Conservation (phyloP, 2,329 filamentous ascomycete species). For the Chaetomium olivaceum region DNA sequence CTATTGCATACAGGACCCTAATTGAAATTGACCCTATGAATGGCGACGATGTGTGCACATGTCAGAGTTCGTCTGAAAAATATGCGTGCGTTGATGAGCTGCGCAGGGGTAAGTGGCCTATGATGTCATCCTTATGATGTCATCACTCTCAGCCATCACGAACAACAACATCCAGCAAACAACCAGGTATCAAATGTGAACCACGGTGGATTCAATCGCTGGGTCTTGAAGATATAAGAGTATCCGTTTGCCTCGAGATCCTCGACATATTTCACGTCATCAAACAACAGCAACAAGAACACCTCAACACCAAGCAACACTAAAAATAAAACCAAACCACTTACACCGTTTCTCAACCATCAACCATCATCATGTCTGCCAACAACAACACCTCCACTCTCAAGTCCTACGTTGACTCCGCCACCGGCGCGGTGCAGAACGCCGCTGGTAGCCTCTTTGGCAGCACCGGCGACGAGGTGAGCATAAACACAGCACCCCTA, state of each 20-base stretch:
- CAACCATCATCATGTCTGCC: slow-evolving; percentile 42
- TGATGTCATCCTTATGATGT: slow-evolving; percentile 31
- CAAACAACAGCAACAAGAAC: background rate
- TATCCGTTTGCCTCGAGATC: background rate
- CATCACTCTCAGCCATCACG: slow-evolving; percentile 18
- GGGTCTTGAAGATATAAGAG: slow-evolving; percentile 1
- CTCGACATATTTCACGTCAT: background rate
- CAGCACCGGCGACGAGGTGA: slow-evolving; percentile 61
- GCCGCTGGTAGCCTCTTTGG: slow-evolving; percentile 73
- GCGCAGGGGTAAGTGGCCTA: background rate
- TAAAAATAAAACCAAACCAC: slow-evolving; percentile 4
- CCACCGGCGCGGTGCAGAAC: slow-evolving; percentile 71
- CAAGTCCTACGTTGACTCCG: slow-evolving; percentile 74
- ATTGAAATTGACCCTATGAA: background rate
- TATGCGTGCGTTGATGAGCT: background rate
- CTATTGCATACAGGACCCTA: background rate
- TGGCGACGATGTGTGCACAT: background rate
- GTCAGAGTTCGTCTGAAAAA: background rate
- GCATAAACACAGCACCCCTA: slow-evolving; percentile 25
- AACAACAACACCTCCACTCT: slow-evolving; percentile 66
- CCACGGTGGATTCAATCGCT: background rate
- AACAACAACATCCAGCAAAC: background rate
- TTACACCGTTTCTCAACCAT: slow-evolving; percentile 4
- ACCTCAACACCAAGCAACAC: slow-evolving; percentile 7
- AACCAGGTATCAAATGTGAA: background rate